These are phyloP conservation scores for Leccinum uliginosum DNA, from an alignment of 768 basidiomycete genomes.

Conservation along the genomic window DNA sequence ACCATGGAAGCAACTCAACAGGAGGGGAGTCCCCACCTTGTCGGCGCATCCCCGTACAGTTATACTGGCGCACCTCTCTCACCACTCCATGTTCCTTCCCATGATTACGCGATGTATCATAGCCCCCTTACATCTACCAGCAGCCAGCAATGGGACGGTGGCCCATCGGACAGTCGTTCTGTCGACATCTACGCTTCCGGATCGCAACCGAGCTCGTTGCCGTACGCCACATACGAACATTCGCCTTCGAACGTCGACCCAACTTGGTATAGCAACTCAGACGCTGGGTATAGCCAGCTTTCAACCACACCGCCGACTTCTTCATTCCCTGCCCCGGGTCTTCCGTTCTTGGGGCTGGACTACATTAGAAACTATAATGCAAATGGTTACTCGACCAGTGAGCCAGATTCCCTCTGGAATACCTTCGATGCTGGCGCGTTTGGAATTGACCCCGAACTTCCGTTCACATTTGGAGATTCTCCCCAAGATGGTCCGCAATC, in stretches of 20 bases:
- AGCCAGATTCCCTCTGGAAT: conserved; percentile 45
- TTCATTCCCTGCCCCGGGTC: conserved; percentile 64
- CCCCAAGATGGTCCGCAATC: conserved; percentile 28
- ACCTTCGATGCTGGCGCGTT: conserved; percentile 73
- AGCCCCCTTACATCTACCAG: conserved; percentile 24
- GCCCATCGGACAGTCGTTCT: conserved; percentile 34
- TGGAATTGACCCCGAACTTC: conserved; percentile 72
- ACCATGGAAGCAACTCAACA: conserved; percentile 42
- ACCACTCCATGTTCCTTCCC: conserved; percentile 50
- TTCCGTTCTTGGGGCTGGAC: conserved; percentile 83
- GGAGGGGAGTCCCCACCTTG: conserved; percentile 55
- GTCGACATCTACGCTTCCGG: conserved; percentile 43
- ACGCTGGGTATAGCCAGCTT: conserved; percentile 39
- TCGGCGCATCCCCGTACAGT: conserved; percentile 41
- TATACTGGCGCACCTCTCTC: conserved; percentile 45
- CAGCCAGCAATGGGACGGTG: conserved; percentile 43
- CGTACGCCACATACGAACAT: conserved; percentile 45
- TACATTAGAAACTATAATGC: conserved; percentile 76
- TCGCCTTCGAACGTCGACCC: conserved; percentile 41
- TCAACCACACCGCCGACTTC: conserved; percentile 59
- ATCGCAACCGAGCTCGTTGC: conserved; percentile 28
- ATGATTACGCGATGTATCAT: conserved; percentile 45
- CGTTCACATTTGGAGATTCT: conserved; percentile 53
- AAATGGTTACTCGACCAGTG: conserved; percentile 33
- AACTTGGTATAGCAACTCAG: conserved; percentile 29